Conservation (phyloP, 1,284 basidiomycete genomes). For the Chiua sp. region DNA sequence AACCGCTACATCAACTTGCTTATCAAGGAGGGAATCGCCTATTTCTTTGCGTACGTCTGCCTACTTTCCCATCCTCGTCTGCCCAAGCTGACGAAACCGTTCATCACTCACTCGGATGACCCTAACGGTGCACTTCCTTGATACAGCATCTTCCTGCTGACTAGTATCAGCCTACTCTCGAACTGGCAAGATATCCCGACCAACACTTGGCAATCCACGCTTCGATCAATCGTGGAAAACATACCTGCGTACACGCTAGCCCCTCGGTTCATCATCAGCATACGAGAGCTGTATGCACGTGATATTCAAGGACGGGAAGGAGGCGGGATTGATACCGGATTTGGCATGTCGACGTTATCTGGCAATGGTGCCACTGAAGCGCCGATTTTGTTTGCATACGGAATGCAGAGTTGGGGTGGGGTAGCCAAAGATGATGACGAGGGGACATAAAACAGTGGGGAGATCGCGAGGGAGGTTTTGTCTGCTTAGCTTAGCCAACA, state of each 20-base stretch:
- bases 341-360: not conserved
- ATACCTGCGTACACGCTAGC: not conserved
- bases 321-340: not conserved
- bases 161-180: not conserved
- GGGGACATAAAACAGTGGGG: not conserved
- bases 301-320: not conserved
- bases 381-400: not conserved
- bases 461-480: not conserved
- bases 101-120: not conserved
- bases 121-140: not conserved
- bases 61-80: too few relatives aligned
- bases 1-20: slow-evolving; percentile 1
- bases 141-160: not conserved
- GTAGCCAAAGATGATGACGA: not conserved
- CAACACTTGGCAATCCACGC: not conserved
- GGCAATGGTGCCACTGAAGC: not conserved
- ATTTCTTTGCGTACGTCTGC: not conserved
- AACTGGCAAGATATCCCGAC: not conserved
- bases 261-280: not conserved
- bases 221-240: not conserved
- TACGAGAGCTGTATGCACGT: not conserved
- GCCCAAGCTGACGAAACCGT: not conserved
- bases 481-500: not conserved
- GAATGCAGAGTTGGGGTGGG: too few relatives aligned
- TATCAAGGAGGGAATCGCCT: not conserved